A percentile compares a stretch with the other conserved stretches of the same genome.
phyloP scores from a whole-genome alignment of 148 eudicot species.

The Simmondsia chinensis region DNA sequence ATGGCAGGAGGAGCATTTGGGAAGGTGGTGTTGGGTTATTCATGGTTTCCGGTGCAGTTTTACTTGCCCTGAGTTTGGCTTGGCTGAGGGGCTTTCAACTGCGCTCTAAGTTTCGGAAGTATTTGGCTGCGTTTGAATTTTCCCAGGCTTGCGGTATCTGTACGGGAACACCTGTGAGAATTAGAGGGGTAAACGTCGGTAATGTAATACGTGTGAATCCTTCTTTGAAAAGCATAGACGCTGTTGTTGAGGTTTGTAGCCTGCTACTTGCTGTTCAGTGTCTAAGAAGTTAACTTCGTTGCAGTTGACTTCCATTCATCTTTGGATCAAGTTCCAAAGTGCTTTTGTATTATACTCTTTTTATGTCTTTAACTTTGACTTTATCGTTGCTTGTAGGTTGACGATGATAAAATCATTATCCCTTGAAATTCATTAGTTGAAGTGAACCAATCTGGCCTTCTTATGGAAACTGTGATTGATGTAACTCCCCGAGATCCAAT shows the following conservation, averaged over 20 bases:
- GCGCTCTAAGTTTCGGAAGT: slow-evolving; percentile 65
- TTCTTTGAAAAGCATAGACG: slow-evolving; percentile 70
- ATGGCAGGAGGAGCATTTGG: slow-evolving; percentile 87
- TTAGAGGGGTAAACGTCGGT: slow-evolving; percentile 88
- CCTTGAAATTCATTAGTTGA: slow-evolving; percentile 83
- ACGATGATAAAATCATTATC: slow-evolving; percentile 81
- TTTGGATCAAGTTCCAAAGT: too few species aligned
- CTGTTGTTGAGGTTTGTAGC: slow-evolving; percentile 68
- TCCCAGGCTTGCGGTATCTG: slow-evolving; percentile 79
- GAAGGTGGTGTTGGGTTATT: slow-evolving; percentile 95
- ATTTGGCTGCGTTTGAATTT: slow-evolving; percentile 68
- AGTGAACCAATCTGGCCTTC: slow-evolving; percentile 96
- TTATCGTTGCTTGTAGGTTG: slow-evolving; percentile 44
- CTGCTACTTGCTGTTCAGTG: slow-evolving; percentile 7
- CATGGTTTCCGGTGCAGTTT: slow-evolving; percentile 66
- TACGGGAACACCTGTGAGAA: slow-evolving; percentile 82
- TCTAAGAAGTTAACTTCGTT: too few species aligned
- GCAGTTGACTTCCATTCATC: too few species aligned
- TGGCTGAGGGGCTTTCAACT: slow-evolving; percentile 88
- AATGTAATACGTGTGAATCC: slow-evolving; percentile 75
- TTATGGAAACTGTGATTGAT: slow-evolving; percentile 95
- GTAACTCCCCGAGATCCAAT: slow-evolving; percentile 86
- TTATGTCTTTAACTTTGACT: too few species aligned
- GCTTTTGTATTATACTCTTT: too few species aligned
- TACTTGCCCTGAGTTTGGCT: slow-evolving; percentile 67